These are phyloP conservation scores for Fusarium tuaranense DNA, from an alignment of 2,329 filamentous ascomycete species.

Conservation along the genomic window DNA sequence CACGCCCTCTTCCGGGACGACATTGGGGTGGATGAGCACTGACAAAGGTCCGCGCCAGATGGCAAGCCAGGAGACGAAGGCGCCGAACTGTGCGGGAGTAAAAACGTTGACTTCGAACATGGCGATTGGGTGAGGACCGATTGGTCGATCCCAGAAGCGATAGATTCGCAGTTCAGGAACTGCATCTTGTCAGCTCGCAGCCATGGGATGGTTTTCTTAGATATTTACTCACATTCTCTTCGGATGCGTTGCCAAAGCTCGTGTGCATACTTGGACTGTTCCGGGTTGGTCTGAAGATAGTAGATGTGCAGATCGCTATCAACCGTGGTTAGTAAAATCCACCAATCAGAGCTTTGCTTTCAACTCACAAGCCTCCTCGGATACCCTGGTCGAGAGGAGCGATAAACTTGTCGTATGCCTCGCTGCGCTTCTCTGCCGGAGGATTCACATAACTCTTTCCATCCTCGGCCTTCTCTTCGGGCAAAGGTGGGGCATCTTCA, in stretches of 20 bases:
- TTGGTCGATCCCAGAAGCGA: slow-evolving; percentile 77
- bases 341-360: background rate
- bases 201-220: accelerated
- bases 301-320: slow-evolving; percentile 85
- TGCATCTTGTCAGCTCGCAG: slow-evolving; percentile 46
- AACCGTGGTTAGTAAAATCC: background rate
- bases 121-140: slow-evolving; percentile 84
- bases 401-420: slow-evolving; percentile 77
- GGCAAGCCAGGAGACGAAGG: slow-evolving; percentile 87
- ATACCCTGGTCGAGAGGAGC: slow-evolving; percentile 74
- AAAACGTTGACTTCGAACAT: slow-evolving; percentile 97
- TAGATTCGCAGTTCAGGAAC: slow-evolving; percentile 90
- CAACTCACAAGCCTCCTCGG: slow-evolving; percentile 78
- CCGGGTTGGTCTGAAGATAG: slow-evolving; percentile 73
- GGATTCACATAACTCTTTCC: slow-evolving; percentile 83
- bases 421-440: slow-evolving; percentile 68
- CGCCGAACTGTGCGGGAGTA: slow-evolving; percentile 87
- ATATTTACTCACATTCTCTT: slow-evolving; percentile 73
- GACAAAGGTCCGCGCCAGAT: slow-evolving; percentile 85
- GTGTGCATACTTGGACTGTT: slow-evolving; percentile 74
- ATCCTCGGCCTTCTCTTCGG: slow-evolving; percentile 72
- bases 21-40: slow-evolving; percentile 86
- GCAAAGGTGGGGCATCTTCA: slow-evolving; percentile 65
- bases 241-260: slow-evolving; percentile 83
- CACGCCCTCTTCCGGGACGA: slow-evolving; percentile 58